Evolutionary conservation across 305 asterid species (phyloP).

Genomic region (Andrographis paniculata): DNA sequence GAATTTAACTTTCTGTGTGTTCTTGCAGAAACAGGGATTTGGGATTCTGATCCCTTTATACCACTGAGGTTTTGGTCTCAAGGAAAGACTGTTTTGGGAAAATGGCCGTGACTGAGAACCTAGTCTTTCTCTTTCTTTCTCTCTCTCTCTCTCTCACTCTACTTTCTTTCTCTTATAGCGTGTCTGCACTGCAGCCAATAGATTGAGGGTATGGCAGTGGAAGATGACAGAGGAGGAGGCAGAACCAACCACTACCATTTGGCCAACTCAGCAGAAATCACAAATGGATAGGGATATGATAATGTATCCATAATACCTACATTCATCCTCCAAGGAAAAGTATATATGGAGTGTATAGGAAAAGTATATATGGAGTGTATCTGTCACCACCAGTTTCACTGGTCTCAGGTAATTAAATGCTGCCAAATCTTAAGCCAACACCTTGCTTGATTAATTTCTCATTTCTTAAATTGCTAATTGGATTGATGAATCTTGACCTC

Average conservation of each 20-base stretch:
- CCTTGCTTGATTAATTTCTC: no score
- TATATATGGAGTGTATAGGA: no score
- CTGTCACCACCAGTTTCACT: no score
- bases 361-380: no score
- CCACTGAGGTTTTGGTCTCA: background rate
- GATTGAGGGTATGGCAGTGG: background rate
- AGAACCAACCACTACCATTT: background rate
- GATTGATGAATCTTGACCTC: no score
- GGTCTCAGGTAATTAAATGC: no score
- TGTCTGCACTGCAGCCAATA: no score
- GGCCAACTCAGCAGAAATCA: slow-evolving; percentile 8
- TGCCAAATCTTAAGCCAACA: no score
- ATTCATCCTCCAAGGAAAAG: no score
- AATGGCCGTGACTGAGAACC: background rate
- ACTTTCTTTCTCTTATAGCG: no score
- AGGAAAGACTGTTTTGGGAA: background rate
- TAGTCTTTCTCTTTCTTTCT: no score
- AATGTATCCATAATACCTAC: background rate
- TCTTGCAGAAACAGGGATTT: background rate
- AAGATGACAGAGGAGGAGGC: background rate
- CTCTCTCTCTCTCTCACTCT: background rate
- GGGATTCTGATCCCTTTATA: background rate
- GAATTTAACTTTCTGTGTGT: background rate
- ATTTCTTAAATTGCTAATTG: no score
- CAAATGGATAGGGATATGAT: slow-evolving; percentile 1